These are phyloP conservation scores for Boechera retrofracta DNA, from an alignment of 345 rosid genomes.

Conservation along the genomic window DNA sequence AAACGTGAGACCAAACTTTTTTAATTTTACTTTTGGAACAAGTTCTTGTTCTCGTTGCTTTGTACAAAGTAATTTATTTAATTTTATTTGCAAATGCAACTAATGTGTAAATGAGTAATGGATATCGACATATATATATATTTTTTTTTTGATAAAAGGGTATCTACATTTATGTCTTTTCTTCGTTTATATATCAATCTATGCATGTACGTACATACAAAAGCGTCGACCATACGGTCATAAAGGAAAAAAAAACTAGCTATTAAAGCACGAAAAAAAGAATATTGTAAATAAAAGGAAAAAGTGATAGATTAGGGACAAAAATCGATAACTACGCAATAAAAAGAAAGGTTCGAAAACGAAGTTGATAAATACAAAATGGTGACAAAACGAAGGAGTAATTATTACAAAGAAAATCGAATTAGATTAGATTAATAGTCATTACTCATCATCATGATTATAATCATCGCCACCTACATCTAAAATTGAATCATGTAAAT, in stretches of 20 bases:
- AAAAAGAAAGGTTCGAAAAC: conserved; percentile 7
- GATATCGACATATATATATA: not conserved
- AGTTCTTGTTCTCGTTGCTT: conserved; percentile 37
- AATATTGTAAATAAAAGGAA: not conserved
- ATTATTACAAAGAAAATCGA: not conserved
- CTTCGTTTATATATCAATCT: conserved; percentile 1
- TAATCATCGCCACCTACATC: conserved; percentile 34
- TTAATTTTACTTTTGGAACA: conserved; percentile 35
- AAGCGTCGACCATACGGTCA: not conserved
- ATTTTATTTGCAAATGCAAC: conserved; percentile 2
- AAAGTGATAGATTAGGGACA: not conserved
- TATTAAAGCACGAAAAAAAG: not conserved
- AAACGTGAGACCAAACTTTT: conserved; percentile 19
- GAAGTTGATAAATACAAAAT: conserved; percentile 17
- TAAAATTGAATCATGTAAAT: conserved; percentile 32
- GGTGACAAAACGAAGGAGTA: not conserved
- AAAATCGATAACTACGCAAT: not conserved
- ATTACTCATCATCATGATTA: conserved; percentile 19
- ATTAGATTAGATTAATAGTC: conserved; percentile 39
- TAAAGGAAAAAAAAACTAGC: not conserved
- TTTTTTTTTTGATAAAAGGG: not conserved
- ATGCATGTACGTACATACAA: not conserved
- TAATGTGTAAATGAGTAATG: conserved; percentile 7
- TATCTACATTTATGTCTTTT: not conserved
- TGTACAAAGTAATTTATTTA: conserved; percentile 16